A percentile compares a stretch with the other conserved stretches of the same genome.
Evolutionary conservation across 768 basidiomycete genomes (phyloP).

Genomic region (Panellus pusillus): DNA sequence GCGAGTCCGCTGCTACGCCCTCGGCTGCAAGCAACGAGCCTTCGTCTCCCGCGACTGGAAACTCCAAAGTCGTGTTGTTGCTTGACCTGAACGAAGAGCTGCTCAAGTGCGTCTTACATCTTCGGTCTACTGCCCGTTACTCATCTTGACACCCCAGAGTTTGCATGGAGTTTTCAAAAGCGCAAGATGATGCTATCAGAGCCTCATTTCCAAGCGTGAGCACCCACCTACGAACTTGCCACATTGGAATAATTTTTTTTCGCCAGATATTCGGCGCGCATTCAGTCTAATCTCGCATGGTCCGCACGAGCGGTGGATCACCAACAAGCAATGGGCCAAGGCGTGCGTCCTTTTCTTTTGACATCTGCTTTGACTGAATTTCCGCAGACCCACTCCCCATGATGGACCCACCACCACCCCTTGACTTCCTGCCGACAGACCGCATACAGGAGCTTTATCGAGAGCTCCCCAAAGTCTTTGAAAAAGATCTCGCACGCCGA

Average conservation of each 20-base stretch:
- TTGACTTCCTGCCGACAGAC: constrained; percentile 55
- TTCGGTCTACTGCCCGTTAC: neutral
- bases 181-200: constrained; percentile 50
- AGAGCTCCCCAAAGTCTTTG: constrained; percentile 60
- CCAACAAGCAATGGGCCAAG: constrained; percentile 33
- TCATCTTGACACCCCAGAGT: constrained; percentile 40
- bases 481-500: constrained; percentile 57
- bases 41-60: constrained; percentile 31
- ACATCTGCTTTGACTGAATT: constrained; percentile 26
- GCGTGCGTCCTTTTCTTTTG: constrained; percentile 36
- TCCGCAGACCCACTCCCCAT: constrained; percentile 44
- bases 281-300: constrained; percentile 74
- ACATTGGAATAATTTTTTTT: constrained; percentile 9
- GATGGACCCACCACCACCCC: constrained; percentile 52
- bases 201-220: constrained; percentile 58
- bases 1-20: constrained; percentile 26
- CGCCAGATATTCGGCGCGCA: constrained; percentile 54
- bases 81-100: constrained; percentile 71
- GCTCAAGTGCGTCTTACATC: constrained; percentile 49
- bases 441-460: constrained; percentile 66
- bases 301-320: constrained; percentile 68
- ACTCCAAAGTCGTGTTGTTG: constrained; percentile 58
- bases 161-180: constrained; percentile 58
- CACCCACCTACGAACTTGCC: constrained; percentile 14
- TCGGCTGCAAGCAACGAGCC: constrained; percentile 27